These are phyloP conservation scores for Solanum verrucosum DNA, from an alignment of 257 asterid genomes.

Conservation along the genomic window DNA sequence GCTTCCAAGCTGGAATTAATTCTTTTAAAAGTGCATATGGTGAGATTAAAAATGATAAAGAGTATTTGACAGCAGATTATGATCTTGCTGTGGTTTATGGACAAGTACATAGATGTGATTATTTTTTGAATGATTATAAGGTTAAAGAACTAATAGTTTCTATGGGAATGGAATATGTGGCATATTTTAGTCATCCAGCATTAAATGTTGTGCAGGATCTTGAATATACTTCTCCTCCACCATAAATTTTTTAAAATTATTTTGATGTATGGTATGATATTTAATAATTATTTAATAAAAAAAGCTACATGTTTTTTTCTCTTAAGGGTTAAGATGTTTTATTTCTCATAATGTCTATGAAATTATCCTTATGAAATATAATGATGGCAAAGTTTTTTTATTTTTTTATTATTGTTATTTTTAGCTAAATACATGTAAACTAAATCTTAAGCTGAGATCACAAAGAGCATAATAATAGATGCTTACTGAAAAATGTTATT, in stretches of 20 bases:
- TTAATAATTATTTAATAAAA: too few species aligned
- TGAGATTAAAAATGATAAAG: background rate
- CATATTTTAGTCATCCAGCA: background rate
- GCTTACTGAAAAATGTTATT: too few species aligned
- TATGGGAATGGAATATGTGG: background rate
- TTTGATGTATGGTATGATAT: background rate
- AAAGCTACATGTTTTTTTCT: background rate
- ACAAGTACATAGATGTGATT: background rate
- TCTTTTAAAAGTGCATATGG: background rate
- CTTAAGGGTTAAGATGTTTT: background rate
- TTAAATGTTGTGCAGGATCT: background rate
- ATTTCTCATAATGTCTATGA: background rate
- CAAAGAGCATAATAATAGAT: background rate
- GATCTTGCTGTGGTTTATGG: background rate
- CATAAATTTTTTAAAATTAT: background rate
- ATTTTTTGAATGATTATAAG: background rate
- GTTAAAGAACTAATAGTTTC: background rate
- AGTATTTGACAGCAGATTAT: background rate
- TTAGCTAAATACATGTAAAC: background rate
- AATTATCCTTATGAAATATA: background rate
- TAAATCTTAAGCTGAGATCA: background rate
- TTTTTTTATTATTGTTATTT: background rate
- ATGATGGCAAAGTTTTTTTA: background rate
- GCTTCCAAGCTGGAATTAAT: background rate
- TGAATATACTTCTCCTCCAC: background rate